phyloP scores from a whole-genome alignment of 2,329 filamentous ascomycete genomes.

The Xenoacremonium recifei region DNA sequence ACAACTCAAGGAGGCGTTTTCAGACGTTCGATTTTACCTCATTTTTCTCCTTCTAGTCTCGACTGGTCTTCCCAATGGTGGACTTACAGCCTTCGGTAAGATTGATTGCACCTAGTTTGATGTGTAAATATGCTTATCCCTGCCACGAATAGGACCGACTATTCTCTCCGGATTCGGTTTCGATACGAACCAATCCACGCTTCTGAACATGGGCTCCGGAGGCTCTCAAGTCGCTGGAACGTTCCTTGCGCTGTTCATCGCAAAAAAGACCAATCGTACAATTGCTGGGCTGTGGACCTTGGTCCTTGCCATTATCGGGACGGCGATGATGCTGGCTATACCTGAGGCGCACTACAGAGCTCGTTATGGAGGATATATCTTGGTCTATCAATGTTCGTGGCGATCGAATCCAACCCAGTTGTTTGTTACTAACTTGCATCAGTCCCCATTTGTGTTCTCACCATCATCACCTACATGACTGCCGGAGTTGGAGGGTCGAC shows the following conservation, averaged over 20 bases:
- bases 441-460: slow-evolving; percentile 8
- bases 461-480: slow-evolving; percentile 10
- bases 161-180: slow-evolving; percentile 8
- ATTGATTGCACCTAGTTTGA: background rate
- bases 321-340: slow-evolving; percentile 6
- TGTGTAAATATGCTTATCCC: background rate
- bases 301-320: slow-evolving; percentile 2
- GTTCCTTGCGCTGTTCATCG: slow-evolving; percentile 3
- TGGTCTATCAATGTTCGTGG: slow-evolving; percentile 5
- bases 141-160: slow-evolving; percentile 1
- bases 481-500: slow-evolving; percentile 7
- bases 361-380: slow-evolving; percentile 5
- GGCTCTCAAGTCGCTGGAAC: background rate
- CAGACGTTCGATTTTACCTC: slow-evolving; percentile 5
- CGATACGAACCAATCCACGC: slow-evolving; percentile 2
- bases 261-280: slow-evolving; percentile 6
- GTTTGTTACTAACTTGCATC: background rate
- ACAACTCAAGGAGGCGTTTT: slow-evolving; percentile 5
- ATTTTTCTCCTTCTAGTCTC: slow-evolving; percentile 7
- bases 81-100: slow-evolving; percentile 6
- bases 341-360: background rate
- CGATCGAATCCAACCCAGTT: background rate
- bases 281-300: slow-evolving; percentile 5
- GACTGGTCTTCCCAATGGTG: slow-evolving; percentile 7
- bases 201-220: slow-evolving; percentile 6